phyloP scores from a whole-genome alignment of 176 grass and related monocot species.

The Musa beccarii region DNA sequence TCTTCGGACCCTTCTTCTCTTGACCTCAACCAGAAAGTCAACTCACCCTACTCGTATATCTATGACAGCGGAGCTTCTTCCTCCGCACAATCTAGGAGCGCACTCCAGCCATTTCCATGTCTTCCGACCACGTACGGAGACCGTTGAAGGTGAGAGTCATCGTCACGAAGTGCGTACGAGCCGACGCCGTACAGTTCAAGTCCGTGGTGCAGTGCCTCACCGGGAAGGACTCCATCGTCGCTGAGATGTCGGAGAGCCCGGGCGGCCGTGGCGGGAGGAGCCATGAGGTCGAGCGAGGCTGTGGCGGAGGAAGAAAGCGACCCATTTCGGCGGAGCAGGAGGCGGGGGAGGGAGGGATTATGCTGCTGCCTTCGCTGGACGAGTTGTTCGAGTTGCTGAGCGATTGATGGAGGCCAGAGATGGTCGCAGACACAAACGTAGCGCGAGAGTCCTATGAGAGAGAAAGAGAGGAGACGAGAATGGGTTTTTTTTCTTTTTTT shows the following conservation, averaged over 20 bases:
- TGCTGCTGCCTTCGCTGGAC: neutral
- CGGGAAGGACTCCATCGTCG: slow-evolving; percentile 5
- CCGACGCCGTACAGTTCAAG: slow-evolving; percentile 38
- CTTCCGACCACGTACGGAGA: no score
- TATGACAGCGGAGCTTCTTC: no score
- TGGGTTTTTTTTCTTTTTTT: no score
- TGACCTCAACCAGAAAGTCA: no score
- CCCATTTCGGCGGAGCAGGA: neutral
- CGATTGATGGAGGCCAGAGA: neutral
- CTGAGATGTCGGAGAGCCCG: neutral
- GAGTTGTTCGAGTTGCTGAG: neutral
- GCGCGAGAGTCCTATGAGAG: no score
- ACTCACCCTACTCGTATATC: no score
- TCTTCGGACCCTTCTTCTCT: no score
- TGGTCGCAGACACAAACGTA: no score
- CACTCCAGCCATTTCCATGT: no score
- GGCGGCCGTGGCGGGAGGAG: neutral
- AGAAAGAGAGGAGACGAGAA: no score
- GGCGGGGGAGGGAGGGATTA: neutral
- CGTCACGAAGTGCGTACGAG: slow-evolving; percentile 41
- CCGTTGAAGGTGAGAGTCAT: slow-evolving; percentile 33
- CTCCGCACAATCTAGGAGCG: no score
- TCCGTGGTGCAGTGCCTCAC: slow-evolving; percentile 48
- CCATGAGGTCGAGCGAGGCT: neutral
- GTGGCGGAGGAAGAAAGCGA: neutral